Base-by-base conservation (phyloP, 1,284 basidiomycete genomes). In the Tilletiopsis washingtonensis region DNA sequence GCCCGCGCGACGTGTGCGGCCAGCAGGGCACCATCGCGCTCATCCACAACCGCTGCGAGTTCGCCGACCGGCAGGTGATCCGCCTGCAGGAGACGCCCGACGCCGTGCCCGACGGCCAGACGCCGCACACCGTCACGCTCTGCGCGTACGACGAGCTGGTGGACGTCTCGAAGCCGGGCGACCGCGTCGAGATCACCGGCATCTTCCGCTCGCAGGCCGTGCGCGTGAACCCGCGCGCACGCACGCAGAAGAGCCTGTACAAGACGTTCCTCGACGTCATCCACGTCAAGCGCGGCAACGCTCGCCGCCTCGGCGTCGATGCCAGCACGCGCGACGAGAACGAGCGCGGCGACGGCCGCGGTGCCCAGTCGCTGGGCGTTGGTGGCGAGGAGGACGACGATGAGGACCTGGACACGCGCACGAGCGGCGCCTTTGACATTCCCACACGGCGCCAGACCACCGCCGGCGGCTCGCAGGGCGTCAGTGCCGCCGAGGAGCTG, bases 121-220 rank as follows among this genome's bases (percentile, higher is more conserved):
- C 93, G 1, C 93, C 93, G 0, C 91, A 97, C 69, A 97, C 91
- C 0, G 90, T 98, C 47, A 91, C 88, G 2, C 76, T 98, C 51
- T 93, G 91, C 71, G 86, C 88, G 17, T 97, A 98, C 72, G 91
- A 98, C 69, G 94, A 98, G 73, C 81, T 99, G 1, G 93, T 97
- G 36, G 93, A 98, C 69, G 80, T 91, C 15, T 77, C 85, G 51
- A 98, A 97, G 75, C 93, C 93, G 0, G 93, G 93, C 69, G 93
- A 98, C 74, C 81, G 93, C 9, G 79, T 98, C 41, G 77, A 87
- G 47, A 83, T 96, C 25, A 91, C 87, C 4, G 94, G 93, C 40
- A 91, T 98, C 65, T 98, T 91, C 80, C 81, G 93, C 46, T 89
- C 88, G 60, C 84, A 93, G 11, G 89, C 93, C 0, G 89, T 96